These are phyloP conservation scores for Phylloboletellus chloephorus DNA, from an alignment of 1,284 basidiomycete species.

Conservation along the genomic window DNA sequence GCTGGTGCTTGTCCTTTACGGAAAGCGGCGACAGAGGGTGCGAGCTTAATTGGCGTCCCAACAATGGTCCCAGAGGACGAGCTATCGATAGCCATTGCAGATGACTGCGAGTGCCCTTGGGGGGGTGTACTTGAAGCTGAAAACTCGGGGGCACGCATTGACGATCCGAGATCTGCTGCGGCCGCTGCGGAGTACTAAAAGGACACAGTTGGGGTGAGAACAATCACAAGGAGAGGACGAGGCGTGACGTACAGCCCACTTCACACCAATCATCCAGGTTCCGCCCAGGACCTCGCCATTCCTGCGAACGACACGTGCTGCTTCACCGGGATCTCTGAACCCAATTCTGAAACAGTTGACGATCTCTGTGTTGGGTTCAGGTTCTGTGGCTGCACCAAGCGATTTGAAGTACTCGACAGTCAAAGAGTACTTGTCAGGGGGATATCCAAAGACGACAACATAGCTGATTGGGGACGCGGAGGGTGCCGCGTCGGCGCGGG, in stretches of 20 bases:
- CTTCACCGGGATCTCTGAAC: conserved; percentile 62
- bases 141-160: conserved; percentile 25
- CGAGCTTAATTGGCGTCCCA: conserved; percentile 64
- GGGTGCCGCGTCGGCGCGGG: conserved; percentile 30
- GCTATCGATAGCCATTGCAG: conserved; percentile 44
- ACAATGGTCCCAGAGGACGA: conserved; percentile 37
- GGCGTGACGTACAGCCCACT: conserved; percentile 60
- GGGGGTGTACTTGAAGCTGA: conserved; percentile 24
- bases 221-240: background rate
- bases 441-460: conserved; percentile 72
- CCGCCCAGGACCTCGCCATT: conserved; percentile 73
- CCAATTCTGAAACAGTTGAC: conserved; percentile 69
- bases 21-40: conserved; percentile 65
- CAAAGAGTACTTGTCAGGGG: conserved; percentile 62
- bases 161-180: conserved; percentile 51
- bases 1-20: conserved; percentile 39
- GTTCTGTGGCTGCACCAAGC: conserved; percentile 58
- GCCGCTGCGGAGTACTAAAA: conserved; percentile 49
- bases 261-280: conserved; percentile 75
- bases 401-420: conserved; percentile 69
- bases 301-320: conserved; percentile 67
- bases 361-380: conserved; percentile 58
- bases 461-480: conserved; percentile 38
- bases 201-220: conserved; percentile 6
- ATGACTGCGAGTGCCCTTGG: conserved; percentile 23